Percentiles rank a stretch among this genome's conserved stretches.
phyloP scores from a whole-genome alignment of 306 rosid species.

The Gastrolobium bilobum region DNA sequence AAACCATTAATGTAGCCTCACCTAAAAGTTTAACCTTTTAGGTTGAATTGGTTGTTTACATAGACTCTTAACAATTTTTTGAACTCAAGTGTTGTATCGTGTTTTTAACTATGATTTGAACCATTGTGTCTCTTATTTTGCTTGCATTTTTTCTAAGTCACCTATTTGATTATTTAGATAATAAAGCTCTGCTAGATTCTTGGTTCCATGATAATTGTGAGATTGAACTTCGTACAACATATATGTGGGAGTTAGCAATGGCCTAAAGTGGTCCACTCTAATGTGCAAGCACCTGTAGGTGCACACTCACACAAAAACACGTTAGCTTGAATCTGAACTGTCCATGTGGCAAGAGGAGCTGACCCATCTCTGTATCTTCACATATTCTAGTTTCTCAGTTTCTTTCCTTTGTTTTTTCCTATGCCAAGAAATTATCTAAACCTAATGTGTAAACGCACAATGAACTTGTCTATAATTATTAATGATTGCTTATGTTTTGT shows the following conservation, averaged over 20 bases:
- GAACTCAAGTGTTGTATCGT: background rate
- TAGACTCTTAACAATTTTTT: background rate
- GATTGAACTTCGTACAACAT: conserved; percentile 3
- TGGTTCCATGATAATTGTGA: conserved; percentile 13
- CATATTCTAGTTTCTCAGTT: conserved; percentile 6
- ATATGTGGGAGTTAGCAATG: background rate
- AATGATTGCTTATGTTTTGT: conserved; percentile 3
- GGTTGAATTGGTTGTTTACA: too few relatives aligned
- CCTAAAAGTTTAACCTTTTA: too few relatives aligned
- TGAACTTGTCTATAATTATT: conserved; percentile 6
- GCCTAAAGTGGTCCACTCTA: too few relatives aligned
- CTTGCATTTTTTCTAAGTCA: background rate
- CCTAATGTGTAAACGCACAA: conserved; percentile 1
- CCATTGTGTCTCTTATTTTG: background rate
- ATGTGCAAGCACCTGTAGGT: too few relatives aligned
- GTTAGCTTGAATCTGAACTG: background rate
- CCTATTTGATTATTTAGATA: background rate
- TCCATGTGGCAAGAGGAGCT: background rate
- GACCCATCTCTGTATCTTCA: conserved; percentile 10
- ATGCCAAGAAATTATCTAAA: conserved; percentile 7
- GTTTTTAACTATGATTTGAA: background rate
- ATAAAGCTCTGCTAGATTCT: background rate
- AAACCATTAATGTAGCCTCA: too few relatives aligned
- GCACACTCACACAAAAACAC: background rate
- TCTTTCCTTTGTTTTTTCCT: background rate